Evolutionary conservation across 2,329 filamentous ascomycete species (phyloP).

Genomic region (Alternaria alternata): DNA sequence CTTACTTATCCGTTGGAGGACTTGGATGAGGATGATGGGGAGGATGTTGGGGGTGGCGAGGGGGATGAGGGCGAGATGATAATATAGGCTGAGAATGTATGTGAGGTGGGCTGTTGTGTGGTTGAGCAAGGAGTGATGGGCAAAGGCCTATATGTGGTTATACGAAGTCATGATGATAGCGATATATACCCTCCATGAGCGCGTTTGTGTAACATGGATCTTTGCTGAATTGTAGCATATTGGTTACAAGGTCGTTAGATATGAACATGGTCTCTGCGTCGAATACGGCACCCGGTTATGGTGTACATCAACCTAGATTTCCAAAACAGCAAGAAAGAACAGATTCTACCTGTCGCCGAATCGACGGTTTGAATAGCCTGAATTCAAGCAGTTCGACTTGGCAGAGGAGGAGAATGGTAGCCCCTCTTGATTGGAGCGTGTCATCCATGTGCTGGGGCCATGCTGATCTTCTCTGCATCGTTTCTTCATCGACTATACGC

Average conservation of each 20-base stretch:
- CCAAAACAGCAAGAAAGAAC: no score
- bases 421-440: no score
- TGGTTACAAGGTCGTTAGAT: no score
- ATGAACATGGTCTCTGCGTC: no score
- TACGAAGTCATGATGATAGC: background rate
- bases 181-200: background rate
- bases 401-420: no score
- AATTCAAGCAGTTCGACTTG: no score
- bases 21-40: slow-evolving; percentile 69
- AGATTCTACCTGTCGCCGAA: no score
- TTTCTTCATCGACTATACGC: slow-evolving; percentile 11
- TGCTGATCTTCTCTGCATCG: slow-evolving; percentile 53
- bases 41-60: slow-evolving; percentile 21
- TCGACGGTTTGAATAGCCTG: no score
- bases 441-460: slow-evolving; percentile 65
- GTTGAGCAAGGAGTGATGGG: fast-evolving
- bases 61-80: slow-evolving; percentile 36
- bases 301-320: fast-evolving
- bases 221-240: fast-evolving
- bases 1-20: slow-evolving; percentile 88
- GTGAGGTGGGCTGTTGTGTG: no score
- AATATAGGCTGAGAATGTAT: slow-evolving; percentile 32
- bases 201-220: background rate
- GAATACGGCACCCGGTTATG: fast-evolving
- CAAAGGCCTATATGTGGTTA: background rate